A percentile compares a stretch with the other conserved stretches of the same genome.
Evolutionary conservation across 1,284 basidiomycete species (phyloP).

Genomic region (Cystobasidiaceae sp.): DNA sequence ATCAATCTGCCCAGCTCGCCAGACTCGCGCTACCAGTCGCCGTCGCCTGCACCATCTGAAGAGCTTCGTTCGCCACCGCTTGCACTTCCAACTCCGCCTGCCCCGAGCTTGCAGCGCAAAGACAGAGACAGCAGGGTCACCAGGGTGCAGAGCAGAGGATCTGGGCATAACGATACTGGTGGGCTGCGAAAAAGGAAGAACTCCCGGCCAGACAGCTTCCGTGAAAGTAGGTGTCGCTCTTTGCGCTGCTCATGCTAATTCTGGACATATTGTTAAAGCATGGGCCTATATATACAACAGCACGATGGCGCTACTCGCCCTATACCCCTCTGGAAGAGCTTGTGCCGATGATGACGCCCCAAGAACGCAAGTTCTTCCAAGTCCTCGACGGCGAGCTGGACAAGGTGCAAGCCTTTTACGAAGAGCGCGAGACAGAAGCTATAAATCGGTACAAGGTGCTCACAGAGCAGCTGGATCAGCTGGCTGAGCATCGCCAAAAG

Average conservation of each 20-base stretch:
- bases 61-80: background rate
- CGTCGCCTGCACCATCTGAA: background rate
- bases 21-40: background rate
- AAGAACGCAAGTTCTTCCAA: constrained; percentile 67
- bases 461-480: constrained; percentile 65
- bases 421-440: constrained; percentile 66
- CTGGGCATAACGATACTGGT: background rate
- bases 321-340: constrained; percentile 51
- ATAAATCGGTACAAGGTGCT: constrained; percentile 55
- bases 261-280: constrained; percentile 32
- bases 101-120: background rate
- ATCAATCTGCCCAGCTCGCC: constrained; percentile 5
- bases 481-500: constrained; percentile 62
- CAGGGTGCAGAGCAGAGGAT: constrained; percentile 14
- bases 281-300: constrained; percentile 23
- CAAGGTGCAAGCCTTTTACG: constrained; percentile 70
- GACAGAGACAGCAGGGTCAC: background rate
- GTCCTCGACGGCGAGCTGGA: constrained; percentile 67
- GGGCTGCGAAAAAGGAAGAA: constrained; percentile 5
- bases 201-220: constrained; percentile 4
- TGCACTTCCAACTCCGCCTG: background rate
- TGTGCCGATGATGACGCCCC: constrained; percentile 54
- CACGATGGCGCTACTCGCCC: constrained; percentile 9
- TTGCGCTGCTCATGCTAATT: background rate
- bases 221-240: constrained; percentile 10